Conservation (phyloP, 371 early-diverging fungal genomes). For the Actinomucor elegans region DNA sequence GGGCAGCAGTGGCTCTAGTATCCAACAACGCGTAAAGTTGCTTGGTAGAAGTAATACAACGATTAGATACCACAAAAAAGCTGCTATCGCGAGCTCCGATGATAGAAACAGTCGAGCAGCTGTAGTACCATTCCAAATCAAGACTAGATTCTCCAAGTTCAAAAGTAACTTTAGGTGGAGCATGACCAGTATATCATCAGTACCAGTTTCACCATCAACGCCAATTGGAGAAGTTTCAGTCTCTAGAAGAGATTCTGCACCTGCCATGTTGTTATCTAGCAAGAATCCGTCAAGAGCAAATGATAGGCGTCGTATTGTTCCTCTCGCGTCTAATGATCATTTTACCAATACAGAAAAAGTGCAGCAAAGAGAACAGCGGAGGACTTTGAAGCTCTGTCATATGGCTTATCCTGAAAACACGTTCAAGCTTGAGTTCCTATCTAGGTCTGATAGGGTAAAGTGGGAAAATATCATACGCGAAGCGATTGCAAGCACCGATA, state of each 20-base stretch:
- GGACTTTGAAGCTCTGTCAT: slow-evolving; percentile 15
- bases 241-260: slow-evolving; percentile 15
- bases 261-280: slow-evolving; percentile 5
- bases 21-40: neutral
- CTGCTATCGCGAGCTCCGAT: no score
- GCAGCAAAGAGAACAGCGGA: neutral
- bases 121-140: neutral
- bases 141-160: neutral
- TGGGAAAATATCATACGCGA: slow-evolving; percentile 16
- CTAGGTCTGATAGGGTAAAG: slow-evolving; percentile 3
- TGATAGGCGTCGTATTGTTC: no score
- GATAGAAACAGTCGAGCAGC: neutral
- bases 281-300: no score
- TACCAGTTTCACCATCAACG: neutral
- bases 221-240: neutral
- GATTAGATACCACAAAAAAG: no score
- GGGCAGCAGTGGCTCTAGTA: neutral
- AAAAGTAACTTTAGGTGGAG: slow-evolving; percentile 2
- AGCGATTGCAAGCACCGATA: neutral
- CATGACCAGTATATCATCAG: neutral
- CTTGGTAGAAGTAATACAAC: neutral
- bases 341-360: no score
- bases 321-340: no score
- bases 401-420: slow-evolving; percentile 18
- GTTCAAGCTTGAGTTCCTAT: slow-evolving; percentile 13